Base-by-base conservation (phyloP, 1,284 basidiomycete species). In the Vanrija pseudolonga region DNA sequence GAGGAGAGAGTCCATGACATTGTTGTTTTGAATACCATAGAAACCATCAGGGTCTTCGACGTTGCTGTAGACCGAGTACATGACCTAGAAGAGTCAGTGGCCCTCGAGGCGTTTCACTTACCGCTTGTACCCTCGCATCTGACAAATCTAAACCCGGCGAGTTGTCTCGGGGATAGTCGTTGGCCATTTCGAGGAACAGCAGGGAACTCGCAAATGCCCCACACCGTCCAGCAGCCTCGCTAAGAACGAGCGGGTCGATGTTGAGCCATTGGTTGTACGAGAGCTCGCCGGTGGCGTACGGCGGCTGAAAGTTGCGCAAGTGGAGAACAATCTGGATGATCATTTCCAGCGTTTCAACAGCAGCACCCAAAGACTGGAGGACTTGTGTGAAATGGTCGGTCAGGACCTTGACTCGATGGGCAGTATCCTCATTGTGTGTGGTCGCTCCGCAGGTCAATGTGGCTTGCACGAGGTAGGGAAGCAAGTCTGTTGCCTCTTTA, bases 21-120 rank as follows among this genome's bases (percentile, higher is more conserved):
- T 84, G n/a, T 85, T 83, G 26, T 77, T 76, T 58, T 85, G 81
- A 58, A 98, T 90, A 2, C 91, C 92, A 72, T 98, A 98, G 72
- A 98, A 98, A 1, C 95, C 92, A 66, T 98, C 95, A 0, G 94
- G 94, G 67, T 98, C 95, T 67, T 96, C 92, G 55, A 98, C 91
- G 67, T 91, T 89, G 59, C 85, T 86, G 71, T 97, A 98, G 49
- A 98, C 91, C 50, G 88, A 85, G 74, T 94, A 96, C 44, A 98
- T 78, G 32, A 93, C 81, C 74, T 75, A 39, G 12, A 4, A 26
- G 3, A 4, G 12, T 74, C 68, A 36, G 63, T 18, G 42, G 32
- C 15, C 7, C 18, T 2, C 8, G 15, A 3, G 9, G 37, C 40
- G 14, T 8, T 20, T 19, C 17, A 51, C 66, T 54, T 48, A 72